Evolutionary conservation across 805 yeast species (phyloP).

Genomic region (Zygosaccharomyces kombuchaensis): DNA sequence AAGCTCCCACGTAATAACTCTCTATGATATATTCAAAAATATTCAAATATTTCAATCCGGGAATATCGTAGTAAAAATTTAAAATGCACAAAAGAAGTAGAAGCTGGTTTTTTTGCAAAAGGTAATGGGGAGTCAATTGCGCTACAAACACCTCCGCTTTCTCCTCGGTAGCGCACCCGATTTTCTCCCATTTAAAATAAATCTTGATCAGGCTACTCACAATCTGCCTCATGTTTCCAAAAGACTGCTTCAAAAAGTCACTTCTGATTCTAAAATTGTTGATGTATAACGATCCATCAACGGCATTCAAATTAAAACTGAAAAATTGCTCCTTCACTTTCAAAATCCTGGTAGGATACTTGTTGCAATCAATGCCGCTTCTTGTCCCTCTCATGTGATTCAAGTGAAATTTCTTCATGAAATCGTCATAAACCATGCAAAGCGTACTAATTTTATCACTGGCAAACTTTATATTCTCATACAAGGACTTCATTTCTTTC

Average conservation of each 20-base stretch:
- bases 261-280: conserved; percentile 16
- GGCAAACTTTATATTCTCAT: conserved; percentile 29
- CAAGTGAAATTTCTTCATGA: conserved; percentile 4
- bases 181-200: conserved; percentile 16
- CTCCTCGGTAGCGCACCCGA: conserved; percentile 3
- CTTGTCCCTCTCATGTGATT: background rate
- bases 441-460: conserved; percentile 9
- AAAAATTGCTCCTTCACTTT: conserved; percentile 13
- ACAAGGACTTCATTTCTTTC: conserved; percentile 36
- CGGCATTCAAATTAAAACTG: conserved; percentile 10
- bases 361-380: background rate
- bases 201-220: conserved; percentile 11
- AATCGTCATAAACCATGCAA: conserved; percentile 9
- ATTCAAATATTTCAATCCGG: conserved; percentile 16
- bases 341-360: conserved; percentile 10
- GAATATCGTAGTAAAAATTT: conserved; percentile 25
- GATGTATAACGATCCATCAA: conserved; percentile 12
- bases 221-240: conserved; percentile 10
- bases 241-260: conserved; percentile 8
- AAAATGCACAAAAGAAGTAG: conserved; percentile 18
- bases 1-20: conserved; percentile 15
- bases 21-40: conserved; percentile 15
- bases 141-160: conserved; percentile 9
- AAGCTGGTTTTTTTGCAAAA: conserved; percentile 17
- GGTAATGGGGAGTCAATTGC: conserved; percentile 7